Evolutionary conservation across 1,284 basidiomycete species (phyloP).

Genomic region (Boletus subluridellus): DNA sequence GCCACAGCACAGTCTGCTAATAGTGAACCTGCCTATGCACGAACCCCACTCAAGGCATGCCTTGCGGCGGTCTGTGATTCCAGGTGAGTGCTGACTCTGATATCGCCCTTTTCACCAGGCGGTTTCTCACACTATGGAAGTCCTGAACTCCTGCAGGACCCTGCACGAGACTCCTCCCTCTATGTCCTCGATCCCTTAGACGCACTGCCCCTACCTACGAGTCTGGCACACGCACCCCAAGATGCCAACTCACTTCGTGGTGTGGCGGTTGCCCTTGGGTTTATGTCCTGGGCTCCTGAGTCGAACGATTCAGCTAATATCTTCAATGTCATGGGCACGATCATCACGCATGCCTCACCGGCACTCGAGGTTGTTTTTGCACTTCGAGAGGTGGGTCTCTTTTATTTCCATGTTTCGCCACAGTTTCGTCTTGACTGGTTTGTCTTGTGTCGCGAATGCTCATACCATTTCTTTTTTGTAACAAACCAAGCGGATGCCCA

Average conservation of each 20-base stretch:
- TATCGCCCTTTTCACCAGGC: background rate
- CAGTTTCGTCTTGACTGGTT: no score
- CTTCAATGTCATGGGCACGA: slow-evolving; percentile 51
- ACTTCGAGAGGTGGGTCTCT: no score
- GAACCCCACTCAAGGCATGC: no score
- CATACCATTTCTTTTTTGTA: no score
- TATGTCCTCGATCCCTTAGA: slow-evolving; percentile 76
- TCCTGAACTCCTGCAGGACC: no score
- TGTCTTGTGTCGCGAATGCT: no score
- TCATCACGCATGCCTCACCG: no score
- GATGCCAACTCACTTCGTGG: slow-evolving; percentile 36
- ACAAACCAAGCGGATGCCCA: slow-evolving; percentile 35
- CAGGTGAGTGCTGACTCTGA: slow-evolving; percentile 23
- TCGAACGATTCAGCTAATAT: slow-evolving; percentile 42
- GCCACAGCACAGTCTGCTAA: slow-evolving; percentile 36
- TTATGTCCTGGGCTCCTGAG: slow-evolving; percentile 61
- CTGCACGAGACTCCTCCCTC: slow-evolving; percentile 68
- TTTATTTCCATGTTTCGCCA: no score
- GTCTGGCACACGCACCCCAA: slow-evolving; percentile 33
- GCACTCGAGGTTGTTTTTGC: no score
- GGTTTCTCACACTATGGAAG: background rate
- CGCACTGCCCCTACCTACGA: slow-evolving; percentile 47
- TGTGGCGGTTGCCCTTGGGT: slow-evolving; percentile 65
- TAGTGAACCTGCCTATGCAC: no score
- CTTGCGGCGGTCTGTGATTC: slow-evolving; percentile 55